These are phyloP conservation scores for Pichia rugopelliculosa DNA, from an alignment of 805 yeast genomes.

Conservation along the genomic window DNA sequence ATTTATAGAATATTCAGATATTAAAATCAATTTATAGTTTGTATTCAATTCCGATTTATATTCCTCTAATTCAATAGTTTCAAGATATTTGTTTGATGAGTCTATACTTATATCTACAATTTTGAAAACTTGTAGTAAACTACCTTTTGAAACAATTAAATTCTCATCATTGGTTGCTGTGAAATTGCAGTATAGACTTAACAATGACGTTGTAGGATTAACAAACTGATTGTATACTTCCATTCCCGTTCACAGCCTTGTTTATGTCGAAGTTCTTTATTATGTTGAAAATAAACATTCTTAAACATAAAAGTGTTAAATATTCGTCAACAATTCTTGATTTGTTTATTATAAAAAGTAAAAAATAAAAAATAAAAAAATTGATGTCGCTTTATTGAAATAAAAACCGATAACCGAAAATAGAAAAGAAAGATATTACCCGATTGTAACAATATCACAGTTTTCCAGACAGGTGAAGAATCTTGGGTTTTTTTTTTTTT, in stretches of 20 bases:
- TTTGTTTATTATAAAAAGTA: too few relatives aligned
- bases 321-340: neutral
- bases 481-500: too few relatives aligned
- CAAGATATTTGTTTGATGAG: neutral
- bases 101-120: conserved; percentile 23
- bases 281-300: neutral
- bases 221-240: conserved; percentile 72
- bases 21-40: conserved; percentile 31
- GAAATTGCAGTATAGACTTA: conserved; percentile 43
- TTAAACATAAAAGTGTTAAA: too few relatives aligned
- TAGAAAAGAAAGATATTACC: too few relatives aligned
- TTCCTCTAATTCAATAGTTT: conserved; percentile 14
- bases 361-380: too few relatives aligned
- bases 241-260: conserved; percentile 36
- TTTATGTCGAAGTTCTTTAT: too few relatives aligned
- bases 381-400: too few relatives aligned
- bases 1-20: conserved; percentile 61
- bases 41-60: conserved; percentile 15
- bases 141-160: conserved; percentile 63
- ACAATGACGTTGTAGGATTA: conserved; percentile 68
- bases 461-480: too few relatives aligned
- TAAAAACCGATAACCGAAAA: too few relatives aligned
- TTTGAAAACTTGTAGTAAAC: conserved; percentile 56
- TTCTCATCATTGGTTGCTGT: conserved; percentile 37
- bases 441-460: too few relatives aligned